Evolutionary conservation across 2,329 filamentous ascomycete genomes (phyloP).

Genomic region (Phaeosphaeria sp.): DNA sequence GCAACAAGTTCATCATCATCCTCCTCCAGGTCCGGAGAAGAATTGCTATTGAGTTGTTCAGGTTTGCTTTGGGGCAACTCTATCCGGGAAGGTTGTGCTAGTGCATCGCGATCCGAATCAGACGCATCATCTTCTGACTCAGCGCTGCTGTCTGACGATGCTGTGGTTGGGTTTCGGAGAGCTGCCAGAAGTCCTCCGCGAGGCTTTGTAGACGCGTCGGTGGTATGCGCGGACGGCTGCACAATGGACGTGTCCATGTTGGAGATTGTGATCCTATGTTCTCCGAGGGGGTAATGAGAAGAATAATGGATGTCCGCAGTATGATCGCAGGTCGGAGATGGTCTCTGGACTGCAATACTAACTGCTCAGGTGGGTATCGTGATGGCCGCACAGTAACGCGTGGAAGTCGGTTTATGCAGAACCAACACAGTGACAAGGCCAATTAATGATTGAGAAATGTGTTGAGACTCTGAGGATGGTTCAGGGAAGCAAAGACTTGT

Average conservation of each 20-base stretch:
- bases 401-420: too few species aligned
- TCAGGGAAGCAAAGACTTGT: not conserved
- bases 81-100: not conserved
- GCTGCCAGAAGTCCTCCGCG: slow-evolving; percentile 29
- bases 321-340: too few species aligned
- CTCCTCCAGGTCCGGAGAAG: slow-evolving; percentile 19
- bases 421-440: too few species aligned
- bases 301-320: too few species aligned
- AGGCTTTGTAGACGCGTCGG: slow-evolving; percentile 25
- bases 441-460: too few species aligned
- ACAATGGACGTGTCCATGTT: not conserved
- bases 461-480: too few species aligned
- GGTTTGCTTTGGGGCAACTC: not conserved
- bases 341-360: too few species aligned
- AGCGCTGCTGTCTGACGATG: slow-evolving; percentile 50
- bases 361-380: too few species aligned
- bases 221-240: slow-evolving; percentile 5
- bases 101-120: slow-evolving; percentile 15
- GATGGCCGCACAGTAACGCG: too few species aligned
- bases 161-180: slow-evolving; percentile 21
- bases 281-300: too few species aligned
- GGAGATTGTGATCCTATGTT: not conserved
- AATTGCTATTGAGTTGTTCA: not conserved
- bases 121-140: slow-evolving; percentile 44
- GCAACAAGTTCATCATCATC: slow-evolving; percentile 45